These are phyloP conservation scores for Pseudopyrenochaeta lycopersici DNA, from an alignment of 2,329 filamentous ascomycete genomes.

Conservation along the genomic window DNA sequence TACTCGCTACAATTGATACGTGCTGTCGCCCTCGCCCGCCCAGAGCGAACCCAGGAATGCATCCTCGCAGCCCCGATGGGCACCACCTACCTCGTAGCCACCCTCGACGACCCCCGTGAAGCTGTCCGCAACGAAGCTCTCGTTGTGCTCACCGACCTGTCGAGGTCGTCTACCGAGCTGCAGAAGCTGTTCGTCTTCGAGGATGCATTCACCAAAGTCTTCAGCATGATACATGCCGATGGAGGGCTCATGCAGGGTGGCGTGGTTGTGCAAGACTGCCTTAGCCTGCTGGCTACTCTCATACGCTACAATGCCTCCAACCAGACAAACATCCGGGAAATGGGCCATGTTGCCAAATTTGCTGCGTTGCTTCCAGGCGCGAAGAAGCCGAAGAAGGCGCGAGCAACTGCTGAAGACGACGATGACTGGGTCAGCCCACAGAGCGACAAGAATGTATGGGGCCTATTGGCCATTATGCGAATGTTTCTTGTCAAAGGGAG, in stretches of 20 bases:
- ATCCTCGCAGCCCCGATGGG: slow-evolving; percentile 89
- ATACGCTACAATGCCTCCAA: slow-evolving; percentile 88
- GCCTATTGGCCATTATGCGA: slow-evolving; percentile 83
- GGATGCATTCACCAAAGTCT: slow-evolving; percentile 88
- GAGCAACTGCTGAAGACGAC: slow-evolving; percentile 64
- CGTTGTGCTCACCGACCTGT: slow-evolving; percentile 86
- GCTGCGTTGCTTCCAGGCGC: slow-evolving; percentile 72
- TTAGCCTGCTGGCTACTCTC: slow-evolving; percentile 90
- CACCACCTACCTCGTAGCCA: slow-evolving; percentile 83
- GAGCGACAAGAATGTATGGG: slow-evolving; percentile 89
- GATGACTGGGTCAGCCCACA: slow-evolving; percentile 80
- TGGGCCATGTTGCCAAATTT: slow-evolving; percentile 79
- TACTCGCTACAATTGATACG: slow-evolving; percentile 91
- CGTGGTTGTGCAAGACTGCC: slow-evolving; percentile 88
- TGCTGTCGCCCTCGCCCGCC: slow-evolving; percentile 83
- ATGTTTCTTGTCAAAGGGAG: slow-evolving; percentile 87
- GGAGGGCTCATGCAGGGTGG: slow-evolving; percentile 84
- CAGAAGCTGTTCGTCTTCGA: slow-evolving; percentile 97
- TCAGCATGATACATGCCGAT: slow-evolving; percentile 81
- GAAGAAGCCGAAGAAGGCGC: slow-evolving; percentile 63
- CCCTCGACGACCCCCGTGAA: slow-evolving; percentile 85
- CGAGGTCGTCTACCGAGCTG: slow-evolving; percentile 84
- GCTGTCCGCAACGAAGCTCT: slow-evolving; percentile 86
- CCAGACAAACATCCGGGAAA: slow-evolving; percentile 92
- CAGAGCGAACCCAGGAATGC: slow-evolving; percentile 93